Conservation (phyloP, 768 basidiomycete species). For the Leccinum obscurum region DNA sequence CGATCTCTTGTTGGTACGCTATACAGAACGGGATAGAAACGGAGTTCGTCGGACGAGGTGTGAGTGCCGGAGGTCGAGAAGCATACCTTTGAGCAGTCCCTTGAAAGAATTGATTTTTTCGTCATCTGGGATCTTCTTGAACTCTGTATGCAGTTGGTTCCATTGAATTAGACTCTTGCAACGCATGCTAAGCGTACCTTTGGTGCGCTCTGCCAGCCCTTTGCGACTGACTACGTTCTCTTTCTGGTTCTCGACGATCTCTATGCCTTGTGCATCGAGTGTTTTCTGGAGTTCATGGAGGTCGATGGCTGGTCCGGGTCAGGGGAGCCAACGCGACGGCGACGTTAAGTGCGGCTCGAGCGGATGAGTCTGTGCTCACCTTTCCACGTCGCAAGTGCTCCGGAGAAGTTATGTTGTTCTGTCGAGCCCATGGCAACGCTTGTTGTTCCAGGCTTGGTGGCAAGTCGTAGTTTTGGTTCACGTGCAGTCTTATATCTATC, state of each 20-base stretch:
- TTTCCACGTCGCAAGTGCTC: conserved; percentile 90
- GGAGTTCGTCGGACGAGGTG: background rate
- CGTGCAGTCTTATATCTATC: too few species aligned
- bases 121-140: conserved; percentile 91
- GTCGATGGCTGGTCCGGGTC: conserved; percentile 64
- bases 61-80: background rate
- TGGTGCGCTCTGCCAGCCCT: conserved; percentile 91
- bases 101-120: conserved; percentile 90
- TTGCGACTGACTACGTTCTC: conserved; percentile 94
- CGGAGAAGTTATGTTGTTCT: conserved; percentile 84
- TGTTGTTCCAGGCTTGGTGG: too few species aligned
- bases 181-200: conserved; percentile 52
- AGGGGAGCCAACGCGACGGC: background rate
- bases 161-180: background rate
- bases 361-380: conserved; percentile 43
- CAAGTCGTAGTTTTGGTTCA: too few species aligned
- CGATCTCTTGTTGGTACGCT: conserved; percentile 98
- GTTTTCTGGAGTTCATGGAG: conserved; percentile 90
- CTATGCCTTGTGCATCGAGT: conserved; percentile 88
- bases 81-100: conserved; percentile 79
- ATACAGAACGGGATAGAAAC: background rate
- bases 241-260: conserved; percentile 98
- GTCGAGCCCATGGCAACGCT: conserved; percentile 27
- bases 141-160: conserved; percentile 56
- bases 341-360: background rate